These are phyloP conservation scores for Paracorniculantispora psalliotae DNA, from an alignment of 2,329 filamentous ascomycete species.

Conservation along the genomic window DNA sequence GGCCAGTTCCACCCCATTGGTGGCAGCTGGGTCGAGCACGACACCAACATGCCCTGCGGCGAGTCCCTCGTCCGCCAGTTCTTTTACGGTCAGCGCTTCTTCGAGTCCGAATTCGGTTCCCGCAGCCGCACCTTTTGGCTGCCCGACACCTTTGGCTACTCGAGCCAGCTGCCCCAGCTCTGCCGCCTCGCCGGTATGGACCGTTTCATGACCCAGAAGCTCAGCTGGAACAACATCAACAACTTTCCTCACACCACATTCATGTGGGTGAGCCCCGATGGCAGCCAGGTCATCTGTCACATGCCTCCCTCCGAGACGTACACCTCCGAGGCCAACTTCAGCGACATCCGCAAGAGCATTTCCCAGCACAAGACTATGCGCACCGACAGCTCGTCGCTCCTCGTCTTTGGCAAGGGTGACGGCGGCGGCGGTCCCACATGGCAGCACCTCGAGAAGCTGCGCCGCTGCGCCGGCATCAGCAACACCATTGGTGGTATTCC, in stretches of 20 bases:
- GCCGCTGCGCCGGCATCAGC: slow-evolving; percentile 84
- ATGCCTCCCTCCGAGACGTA: slow-evolving; percentile 97
- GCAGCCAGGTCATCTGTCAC: slow-evolving; percentile 93
- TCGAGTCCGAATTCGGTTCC: slow-evolving; percentile 85
- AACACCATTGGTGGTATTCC: slow-evolving; percentile 77
- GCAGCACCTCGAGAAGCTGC: slow-evolving; percentile 89
- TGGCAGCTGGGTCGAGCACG: slow-evolving; percentile 97
- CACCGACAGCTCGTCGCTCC: slow-evolving; percentile 80
- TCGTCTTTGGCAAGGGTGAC: slow-evolving; percentile 95
- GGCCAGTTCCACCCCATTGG: slow-evolving; percentile 92
- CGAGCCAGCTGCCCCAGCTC: slow-evolving; percentile 86
- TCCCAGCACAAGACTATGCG: slow-evolving; percentile 94
- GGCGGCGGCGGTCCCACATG: slow-evolving; percentile 93
- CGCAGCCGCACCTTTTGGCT: slow-evolving; percentile 93
- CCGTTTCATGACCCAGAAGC: slow-evolving; percentile 94
- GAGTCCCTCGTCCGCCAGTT: slow-evolving; percentile 94
- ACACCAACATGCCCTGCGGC: slow-evolving; percentile 94
- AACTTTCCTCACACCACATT: slow-evolving; percentile 98
- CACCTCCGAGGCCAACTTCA: slow-evolving; percentile 89
- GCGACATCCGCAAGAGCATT: slow-evolving; percentile 85
- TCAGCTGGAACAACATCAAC: slow-evolving; percentile 99
- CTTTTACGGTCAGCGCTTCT: slow-evolving; percentile 90
- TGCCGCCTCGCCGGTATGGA: slow-evolving; percentile 94
- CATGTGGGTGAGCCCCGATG: slow-evolving; percentile 95
- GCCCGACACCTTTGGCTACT: slow-evolving; percentile 97